phyloP scores from a whole-genome alignment of 176 grass and related monocot genomes.

The Rhynchospora tenuis region DNA sequence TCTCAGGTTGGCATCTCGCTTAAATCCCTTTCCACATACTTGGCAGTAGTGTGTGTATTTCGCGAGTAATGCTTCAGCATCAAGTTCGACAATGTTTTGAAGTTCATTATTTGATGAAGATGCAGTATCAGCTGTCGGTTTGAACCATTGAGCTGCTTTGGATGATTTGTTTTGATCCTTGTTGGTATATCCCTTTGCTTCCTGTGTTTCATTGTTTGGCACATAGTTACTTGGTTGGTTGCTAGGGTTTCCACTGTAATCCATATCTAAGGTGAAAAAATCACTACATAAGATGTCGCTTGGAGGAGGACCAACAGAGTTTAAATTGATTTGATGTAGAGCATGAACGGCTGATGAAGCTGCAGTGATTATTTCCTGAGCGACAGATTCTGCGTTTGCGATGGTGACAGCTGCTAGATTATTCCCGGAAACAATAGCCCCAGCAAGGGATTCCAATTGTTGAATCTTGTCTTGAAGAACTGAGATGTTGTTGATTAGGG shows the following conservation, averaged over 20 bases:
- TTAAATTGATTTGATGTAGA: not conserved
- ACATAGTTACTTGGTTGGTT: not conserved
- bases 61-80: constrained; percentile 65
- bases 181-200: not conserved
- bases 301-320: not conserved
- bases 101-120: too few relatives aligned
- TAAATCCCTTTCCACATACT: constrained; percentile 94
- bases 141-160: not conserved
- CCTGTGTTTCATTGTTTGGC: not conserved
- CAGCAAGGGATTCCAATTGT: constrained; percentile 60
- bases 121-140: not conserved
- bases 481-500: constrained; percentile 30
- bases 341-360: not conserved
- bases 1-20: constrained; percentile 91
- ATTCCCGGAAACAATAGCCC: not conserved
- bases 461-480: constrained; percentile 64
- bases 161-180: not conserved
- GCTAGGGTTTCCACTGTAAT: not conserved
- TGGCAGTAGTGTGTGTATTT: constrained; percentile 97
- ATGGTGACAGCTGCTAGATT: not conserved
- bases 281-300: not conserved
- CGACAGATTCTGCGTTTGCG: constrained; percentile 31
- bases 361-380: constrained; percentile 16
- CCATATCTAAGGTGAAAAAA: not conserved
- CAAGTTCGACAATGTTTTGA: constrained; percentile 58